Evolutionary conservation across 352 stramenopile species (phyloP), one percentile per base, ranked within the genome.

Genomic region (Globisporangium viniferum): DNA sequence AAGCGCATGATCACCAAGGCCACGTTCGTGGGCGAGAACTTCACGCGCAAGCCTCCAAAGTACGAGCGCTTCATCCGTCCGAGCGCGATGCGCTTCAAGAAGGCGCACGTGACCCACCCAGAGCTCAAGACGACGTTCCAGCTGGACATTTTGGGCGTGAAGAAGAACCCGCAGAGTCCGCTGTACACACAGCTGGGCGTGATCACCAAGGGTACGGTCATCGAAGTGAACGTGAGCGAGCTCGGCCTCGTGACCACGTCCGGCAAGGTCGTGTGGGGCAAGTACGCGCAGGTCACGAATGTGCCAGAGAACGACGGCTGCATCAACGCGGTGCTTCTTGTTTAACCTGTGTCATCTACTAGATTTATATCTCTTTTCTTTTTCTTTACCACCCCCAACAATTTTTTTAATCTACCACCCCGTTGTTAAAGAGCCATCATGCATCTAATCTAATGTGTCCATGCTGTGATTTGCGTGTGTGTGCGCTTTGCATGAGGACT

Each of bases 51-150:
- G 76, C 97, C 98, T 67, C 98, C 98, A 73, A 99, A 99, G 79
- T 99, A 99, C 84, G 98, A 99, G 88, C 94, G 98, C 35, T 99
- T 99, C 78, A 99, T 99, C 74, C 95, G 98, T 12, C 98, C 98
- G 9, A 98, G 91, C 33, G 98, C 97, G 72, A 94, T 99, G 75
- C 92, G 98, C 63, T 99, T 99, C 82, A 99, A 99, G 83, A 99
- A 99, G 80, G 98, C 98, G 5, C 98, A 99, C 79, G 97, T 99
- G 22, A 99, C 98, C 15, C 98, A 99, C 90, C 98, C 98, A n/a
- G 98, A 99, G 85, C 89, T 99, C 54, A 98, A 99, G 83, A 98
- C 98, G 10, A 99, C 97, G 15, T 99, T 99, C 84, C 97, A 99
- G 83, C 80, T 99, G 60, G 97, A 99, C 79, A 99, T 99, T 69